These are phyloP conservation scores for Chlamydomonas incerta DNA, from an alignment of 139 green algal genomes.

Conservation along the genomic window DNA sequence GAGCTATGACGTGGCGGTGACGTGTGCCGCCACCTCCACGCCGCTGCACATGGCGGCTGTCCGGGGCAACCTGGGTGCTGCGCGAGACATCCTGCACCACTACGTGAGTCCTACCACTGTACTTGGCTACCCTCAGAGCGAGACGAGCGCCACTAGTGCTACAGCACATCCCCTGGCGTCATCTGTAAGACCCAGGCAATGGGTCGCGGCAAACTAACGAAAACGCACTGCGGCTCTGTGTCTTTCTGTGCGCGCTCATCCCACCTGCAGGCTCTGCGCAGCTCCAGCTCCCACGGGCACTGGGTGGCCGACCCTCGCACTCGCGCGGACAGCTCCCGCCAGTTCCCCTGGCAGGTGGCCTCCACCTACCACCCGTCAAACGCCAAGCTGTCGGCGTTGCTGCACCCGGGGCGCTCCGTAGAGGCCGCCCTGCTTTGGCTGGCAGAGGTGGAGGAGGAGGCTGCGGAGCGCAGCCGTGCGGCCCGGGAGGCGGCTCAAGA, in stretches of 20 bases:
- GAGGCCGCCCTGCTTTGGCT: neutral
- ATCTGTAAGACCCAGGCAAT: no score
- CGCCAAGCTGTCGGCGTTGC: neutral
- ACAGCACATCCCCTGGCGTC: no score
- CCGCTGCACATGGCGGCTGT: conserved; percentile 15
- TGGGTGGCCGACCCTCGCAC: neutral
- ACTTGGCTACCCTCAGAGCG: no score
- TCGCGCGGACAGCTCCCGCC: neutral
- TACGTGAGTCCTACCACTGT: conserved; percentile 1
- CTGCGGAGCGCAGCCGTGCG: neutral
- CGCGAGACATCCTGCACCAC: neutral
- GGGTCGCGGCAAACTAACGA: no score
- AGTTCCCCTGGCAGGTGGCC: conserved; percentile 14
- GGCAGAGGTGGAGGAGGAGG: neutral
- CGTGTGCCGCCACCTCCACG: neutral
- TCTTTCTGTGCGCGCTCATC: no score
- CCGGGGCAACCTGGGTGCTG: neutral
- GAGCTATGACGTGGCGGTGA: neutral
- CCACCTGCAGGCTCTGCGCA: neutral
- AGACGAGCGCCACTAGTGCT: no score
- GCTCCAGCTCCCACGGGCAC: neutral
- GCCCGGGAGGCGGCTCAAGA: neutral
- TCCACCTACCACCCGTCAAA: neutral
- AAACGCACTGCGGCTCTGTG: no score
- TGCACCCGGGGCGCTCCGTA: conserved; percentile 1